Evolutionary conservation across 192 early-diverging fungal genomes (phyloP), one percentile per base, ranked within the genome.

Genomic region (Polychytrium aggregatum): DNA sequence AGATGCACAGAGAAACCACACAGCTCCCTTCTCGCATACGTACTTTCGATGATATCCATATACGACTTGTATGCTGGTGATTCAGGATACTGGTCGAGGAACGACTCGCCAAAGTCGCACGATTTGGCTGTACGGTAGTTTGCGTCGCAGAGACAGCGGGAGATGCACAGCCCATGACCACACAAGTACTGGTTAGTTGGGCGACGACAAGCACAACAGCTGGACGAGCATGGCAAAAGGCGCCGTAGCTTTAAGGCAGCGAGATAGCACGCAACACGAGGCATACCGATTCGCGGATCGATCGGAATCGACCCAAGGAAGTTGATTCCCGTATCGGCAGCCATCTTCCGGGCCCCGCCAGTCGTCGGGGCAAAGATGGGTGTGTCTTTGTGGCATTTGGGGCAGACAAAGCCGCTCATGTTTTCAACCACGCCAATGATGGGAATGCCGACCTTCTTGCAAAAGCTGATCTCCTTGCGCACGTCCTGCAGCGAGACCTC

Each of bases 231-330:
- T 18, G n/a, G 21, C 13, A 17, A 40, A 3, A 0, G 17, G 14
- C 1, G 31, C 33, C n/a, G 17, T 21, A 11, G 17, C 11, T 27
- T 21, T 34, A n/a, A 4, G 40, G 40, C 40, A n/a, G 3, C 22
- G 22, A 24, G 40, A 4, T 36, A 50, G 9, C 17, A 60, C 21
- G 24, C 35, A 22, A 13, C 10, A 7, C 25, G 26, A 49, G 13
- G 35, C 17, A 8, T 60, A 61, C 66, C 73, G 41, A 76, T 76
- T 37, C 74, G 34, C 6, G 92, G 94, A 53, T 98, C 94, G 39
- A 98, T 84, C 1, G 94, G 94, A 13, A 95, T 84, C 0, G 82
- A 68, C 0, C 93, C 95, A 58, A 98, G 62, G 42, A 97, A 97
- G 21, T 79, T 76, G 16, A 98, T 69, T 8, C 70, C 75, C 57